These are phyloP conservation scores for Bolboschoenus planiculmis DNA, from an alignment of 176 grass and related monocot species.

Conservation along the genomic window DNA sequence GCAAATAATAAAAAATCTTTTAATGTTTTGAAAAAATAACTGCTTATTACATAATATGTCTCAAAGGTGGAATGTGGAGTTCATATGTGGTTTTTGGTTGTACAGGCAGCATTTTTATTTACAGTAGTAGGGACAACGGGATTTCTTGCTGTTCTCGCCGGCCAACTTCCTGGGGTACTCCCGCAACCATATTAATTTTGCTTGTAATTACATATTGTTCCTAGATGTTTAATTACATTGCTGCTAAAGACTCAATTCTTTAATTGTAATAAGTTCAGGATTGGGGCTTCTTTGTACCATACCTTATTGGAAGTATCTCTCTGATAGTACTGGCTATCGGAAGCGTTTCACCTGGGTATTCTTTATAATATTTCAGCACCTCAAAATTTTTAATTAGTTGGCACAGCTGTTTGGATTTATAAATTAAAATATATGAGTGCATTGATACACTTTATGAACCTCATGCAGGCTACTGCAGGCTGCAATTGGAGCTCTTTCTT, in stretches of 20 bases:
- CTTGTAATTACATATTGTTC: not conserved
- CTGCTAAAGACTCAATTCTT: not conserved
- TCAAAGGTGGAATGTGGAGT: not conserved
- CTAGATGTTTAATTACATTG: not conserved
- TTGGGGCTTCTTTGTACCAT: conserved; percentile 97
- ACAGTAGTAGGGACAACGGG: conserved; percentile 73
- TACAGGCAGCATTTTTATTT: conserved; percentile 87
- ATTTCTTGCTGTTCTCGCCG: conserved; percentile 68
- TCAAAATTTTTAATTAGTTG: not conserved
- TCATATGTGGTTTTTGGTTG: not conserved
- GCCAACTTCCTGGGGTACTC: conserved; percentile 89
- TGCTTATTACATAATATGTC: not conserved
- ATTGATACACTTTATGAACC: not conserved
- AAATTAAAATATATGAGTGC: not conserved
- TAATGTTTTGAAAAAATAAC: not conserved
- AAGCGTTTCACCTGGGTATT: conserved; percentile 78
- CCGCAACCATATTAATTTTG: not conserved
- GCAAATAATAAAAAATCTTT: not conserved
- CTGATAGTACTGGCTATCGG: conserved; percentile 75
- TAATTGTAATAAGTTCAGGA: conserved; percentile 37
- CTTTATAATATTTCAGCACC: not conserved
- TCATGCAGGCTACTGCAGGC: conserved; percentile 70
- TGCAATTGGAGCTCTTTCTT: conserved; percentile 70
- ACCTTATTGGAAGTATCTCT: conserved; percentile 84
- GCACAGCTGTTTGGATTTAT: not conserved